Base-by-base conservation (phyloP, 2,329 filamentous ascomycete genomes). In the Sporothrix euskadiensis region DNA sequence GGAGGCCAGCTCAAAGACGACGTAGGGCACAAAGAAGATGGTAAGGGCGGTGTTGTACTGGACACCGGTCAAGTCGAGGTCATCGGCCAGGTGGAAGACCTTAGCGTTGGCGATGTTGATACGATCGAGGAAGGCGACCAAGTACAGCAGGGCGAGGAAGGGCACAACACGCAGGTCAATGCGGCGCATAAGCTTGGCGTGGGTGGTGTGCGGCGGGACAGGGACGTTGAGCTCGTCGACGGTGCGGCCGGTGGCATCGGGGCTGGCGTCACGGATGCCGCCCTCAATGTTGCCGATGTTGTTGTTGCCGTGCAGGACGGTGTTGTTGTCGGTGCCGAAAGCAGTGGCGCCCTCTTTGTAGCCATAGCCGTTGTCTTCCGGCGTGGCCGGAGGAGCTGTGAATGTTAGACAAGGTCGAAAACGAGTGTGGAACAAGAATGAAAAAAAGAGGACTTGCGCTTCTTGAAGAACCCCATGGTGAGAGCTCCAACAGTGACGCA, bases 1-100 rank as follows among this genome's bases (percentile, higher is more conserved):
- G 76, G 89, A 91, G 0, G 90, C 91, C 73, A 94, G 92, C 83
- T 93, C 90, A 77, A 88, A 87, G 72, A 92, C 78, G 77, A 92
- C 85, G 79, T 94, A 95, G 0, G 92, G 92, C 0, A 94, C 87
- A 81, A 94, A 95, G 83, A 95, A 94, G 78, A 94, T 93, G 73
- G 91, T 91, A 75, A 94, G 84, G 1, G 90, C 75, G 3, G 77
- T 78, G 81, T 94, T 94, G 82, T 92, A 94, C 78, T 92, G 83
- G 5, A 83, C 82, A 59, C 83, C 83, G 32, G 85, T 80, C 39
- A 94, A 86, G 3, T 84, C 75, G 5, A 95, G 84, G 76, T 94
- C 92, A 12, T 85, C 78, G 35, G 84, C 84, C 16, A 95, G 83
- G 47, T 56, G 87, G 75, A 93, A 93, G 63, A 92, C 85, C 59